phyloP scores from a whole-genome alignment of 2,329 filamentous ascomycete genomes.

The Colletotrichum plurivorum region DNA sequence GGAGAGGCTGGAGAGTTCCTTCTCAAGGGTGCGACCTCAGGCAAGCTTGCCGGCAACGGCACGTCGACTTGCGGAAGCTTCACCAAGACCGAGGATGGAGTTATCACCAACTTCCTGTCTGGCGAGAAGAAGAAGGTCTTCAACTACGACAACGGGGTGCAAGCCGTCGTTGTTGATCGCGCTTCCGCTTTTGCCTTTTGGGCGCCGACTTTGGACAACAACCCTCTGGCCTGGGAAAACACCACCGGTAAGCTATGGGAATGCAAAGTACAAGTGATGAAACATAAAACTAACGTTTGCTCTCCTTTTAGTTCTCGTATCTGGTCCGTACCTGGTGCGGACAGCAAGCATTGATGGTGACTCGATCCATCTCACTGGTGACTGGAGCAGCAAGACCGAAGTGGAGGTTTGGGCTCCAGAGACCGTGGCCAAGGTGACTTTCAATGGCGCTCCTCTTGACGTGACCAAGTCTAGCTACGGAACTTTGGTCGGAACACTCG shows the following conservation, averaged over 20 bases:
- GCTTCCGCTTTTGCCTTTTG: neutral
- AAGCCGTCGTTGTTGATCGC: neutral
- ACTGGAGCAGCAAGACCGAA: neutral
- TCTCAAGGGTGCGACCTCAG: neutral
- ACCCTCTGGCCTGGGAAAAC: constrained; percentile 1
- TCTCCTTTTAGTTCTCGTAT: neutral
- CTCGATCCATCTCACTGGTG: neutral
- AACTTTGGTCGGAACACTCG: neutral
- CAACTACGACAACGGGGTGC: neutral
- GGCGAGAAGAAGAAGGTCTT: neutral
- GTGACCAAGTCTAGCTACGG: neutral
- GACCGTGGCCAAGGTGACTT: neutral
- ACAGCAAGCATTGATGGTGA: neutral
- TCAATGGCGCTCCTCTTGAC: neutral
- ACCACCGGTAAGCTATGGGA: neutral
- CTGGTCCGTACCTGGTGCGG: neutral
- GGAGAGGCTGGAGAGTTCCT: constrained; percentile 1
- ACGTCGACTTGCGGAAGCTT: neutral
- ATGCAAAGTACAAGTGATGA: too few species aligned
- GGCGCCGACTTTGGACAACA: neutral
- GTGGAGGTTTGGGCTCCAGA: constrained; percentile 1
- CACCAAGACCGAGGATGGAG: neutral
- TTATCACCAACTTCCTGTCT: neutral
- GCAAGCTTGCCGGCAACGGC: neutral
- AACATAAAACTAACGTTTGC: too few species aligned